phyloP scores from a whole-genome alignment of 495 filamentous ascomycete species.

The Penicillium herquei region DNA sequence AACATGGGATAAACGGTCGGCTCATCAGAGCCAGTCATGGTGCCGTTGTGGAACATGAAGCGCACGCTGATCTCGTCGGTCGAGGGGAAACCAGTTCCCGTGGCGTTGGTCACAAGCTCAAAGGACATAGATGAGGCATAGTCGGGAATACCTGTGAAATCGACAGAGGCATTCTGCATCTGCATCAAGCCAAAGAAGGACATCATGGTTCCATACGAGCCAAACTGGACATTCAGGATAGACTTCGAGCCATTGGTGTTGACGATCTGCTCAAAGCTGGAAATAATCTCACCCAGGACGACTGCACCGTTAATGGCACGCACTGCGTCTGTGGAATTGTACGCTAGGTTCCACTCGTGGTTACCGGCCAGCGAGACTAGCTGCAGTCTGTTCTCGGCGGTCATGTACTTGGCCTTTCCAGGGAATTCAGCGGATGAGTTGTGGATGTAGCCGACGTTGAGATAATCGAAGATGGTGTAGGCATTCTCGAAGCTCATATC shows the following conservation, averaged over 20 bases:
- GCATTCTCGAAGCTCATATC: constrained; percentile 67
- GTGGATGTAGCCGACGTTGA: constrained; percentile 55
- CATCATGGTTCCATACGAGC: constrained; percentile 47
- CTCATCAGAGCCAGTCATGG: constrained; percentile 27
- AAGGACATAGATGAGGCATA: constrained; percentile 53
- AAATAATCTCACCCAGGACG: constrained; percentile 44
- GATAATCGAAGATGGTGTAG: constrained; percentile 61
- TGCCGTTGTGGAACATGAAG: constrained; percentile 55
- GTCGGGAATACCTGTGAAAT: constrained; percentile 49
- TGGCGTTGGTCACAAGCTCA: constrained; percentile 47
- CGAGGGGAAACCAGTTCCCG: constrained; percentile 36
- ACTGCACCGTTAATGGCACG: constrained; percentile 49
- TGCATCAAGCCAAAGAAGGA: constrained; percentile 51
- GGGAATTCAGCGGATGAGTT: constrained; percentile 42
- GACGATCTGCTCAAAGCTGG: constrained; percentile 45
- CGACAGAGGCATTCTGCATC: constrained; percentile 29
- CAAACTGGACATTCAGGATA: constrained; percentile 46
- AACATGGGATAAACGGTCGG: constrained; percentile 44
- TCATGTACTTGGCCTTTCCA: constrained; percentile 28
- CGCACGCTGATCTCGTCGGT: constrained; percentile 38
- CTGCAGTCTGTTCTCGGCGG: constrained; percentile 33
- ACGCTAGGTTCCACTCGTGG: constrained; percentile 54
- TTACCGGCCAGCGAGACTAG: constrained; percentile 46
- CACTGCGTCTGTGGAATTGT: constrained; percentile 44
- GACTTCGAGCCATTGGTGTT: constrained; percentile 25